Evolutionary conservation across 2,329 filamentous ascomycete genomes (phyloP).

Genomic region (Exophiala aquamarina): DNA sequence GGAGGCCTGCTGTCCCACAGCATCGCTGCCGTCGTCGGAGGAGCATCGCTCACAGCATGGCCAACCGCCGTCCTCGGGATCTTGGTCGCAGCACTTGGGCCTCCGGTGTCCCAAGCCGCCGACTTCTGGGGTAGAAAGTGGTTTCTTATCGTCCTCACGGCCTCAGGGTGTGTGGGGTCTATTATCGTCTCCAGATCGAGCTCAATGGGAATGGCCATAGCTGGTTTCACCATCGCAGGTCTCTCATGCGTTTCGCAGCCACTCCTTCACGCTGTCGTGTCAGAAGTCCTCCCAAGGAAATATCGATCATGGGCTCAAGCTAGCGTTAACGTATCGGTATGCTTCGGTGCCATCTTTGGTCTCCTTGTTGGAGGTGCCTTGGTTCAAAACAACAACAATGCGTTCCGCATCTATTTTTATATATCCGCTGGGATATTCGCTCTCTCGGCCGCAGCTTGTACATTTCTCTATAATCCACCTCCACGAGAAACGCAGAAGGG

Average conservation of each 20-base stretch:
- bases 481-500: constrained; percentile 6
- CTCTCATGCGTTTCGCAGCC: constrained; percentile 9
- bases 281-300: constrained; percentile 12
- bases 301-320: constrained; percentile 11
- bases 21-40: constrained; percentile 5
- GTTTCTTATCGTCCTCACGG: constrained; percentile 10
- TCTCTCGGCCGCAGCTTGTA: background rate
- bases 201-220: constrained; percentile 7
- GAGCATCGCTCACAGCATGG: constrained; percentile 4
- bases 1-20: background rate
- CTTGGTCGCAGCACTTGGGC: background rate
- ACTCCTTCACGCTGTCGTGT: constrained; percentile 9
- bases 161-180: constrained; percentile 9
- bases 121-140: constrained; percentile 19
- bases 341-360: constrained; percentile 5
- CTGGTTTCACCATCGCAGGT: constrained; percentile 6
- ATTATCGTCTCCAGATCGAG: constrained; percentile 9
- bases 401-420: constrained; percentile 14
- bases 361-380: constrained; percentile 8
- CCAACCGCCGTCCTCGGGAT: constrained; percentile 1
- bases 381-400: constrained; percentile 4
- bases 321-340: constrained; percentile 6
- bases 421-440: constrained; percentile 12
- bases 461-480: constrained; percentile 11
- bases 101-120: background rate